phyloP scores from a whole-genome alignment of 192 early-diverging fungal genomes.

The Coemansia sp. region DNA sequence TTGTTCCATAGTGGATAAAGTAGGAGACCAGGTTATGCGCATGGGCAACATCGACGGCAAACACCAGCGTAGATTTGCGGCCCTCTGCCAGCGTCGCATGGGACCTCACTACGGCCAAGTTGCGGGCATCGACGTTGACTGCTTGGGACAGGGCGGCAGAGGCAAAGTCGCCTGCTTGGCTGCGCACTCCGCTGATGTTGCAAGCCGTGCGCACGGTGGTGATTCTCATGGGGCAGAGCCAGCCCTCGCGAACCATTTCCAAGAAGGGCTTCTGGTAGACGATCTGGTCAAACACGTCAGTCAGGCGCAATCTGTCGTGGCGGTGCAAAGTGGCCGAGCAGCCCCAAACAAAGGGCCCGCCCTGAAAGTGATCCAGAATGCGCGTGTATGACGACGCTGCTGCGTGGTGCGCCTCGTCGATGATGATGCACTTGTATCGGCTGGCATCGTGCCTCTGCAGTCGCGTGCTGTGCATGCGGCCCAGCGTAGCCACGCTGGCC shows the following conservation, averaged over 20 bases:
- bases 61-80: constrained; percentile 68
- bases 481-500: constrained; percentile 76
- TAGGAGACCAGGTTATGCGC: constrained; percentile 55
- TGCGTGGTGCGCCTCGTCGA: constrained; percentile 94
- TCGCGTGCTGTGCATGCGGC: constrained; percentile 46
- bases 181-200: constrained; percentile 53
- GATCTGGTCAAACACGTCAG: constrained; percentile 71
- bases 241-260: constrained; percentile 81
- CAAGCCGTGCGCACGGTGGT: constrained; percentile 64
- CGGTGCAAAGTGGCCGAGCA: constrained; percentile 89
- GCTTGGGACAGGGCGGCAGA: constrained; percentile 53
- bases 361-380: constrained; percentile 71
- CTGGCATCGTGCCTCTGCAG: constrained; percentile 67
- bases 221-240: constrained; percentile 67
- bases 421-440: constrained; percentile 84
- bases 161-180: constrained; percentile 61
- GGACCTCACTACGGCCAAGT: constrained; percentile 63
- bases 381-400: constrained; percentile 70
- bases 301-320: constrained; percentile 74
- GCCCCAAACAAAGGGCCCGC: constrained; percentile 76
- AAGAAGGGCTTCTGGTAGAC: constrained; percentile 70
- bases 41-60: constrained; percentile 84
- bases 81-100: constrained; percentile 56
- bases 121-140: constrained; percentile 61
- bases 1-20: constrained; percentile 55